Conservation (phyloP, 108 stramenopile genomes). For the Parietichytrium sp. region DNA sequence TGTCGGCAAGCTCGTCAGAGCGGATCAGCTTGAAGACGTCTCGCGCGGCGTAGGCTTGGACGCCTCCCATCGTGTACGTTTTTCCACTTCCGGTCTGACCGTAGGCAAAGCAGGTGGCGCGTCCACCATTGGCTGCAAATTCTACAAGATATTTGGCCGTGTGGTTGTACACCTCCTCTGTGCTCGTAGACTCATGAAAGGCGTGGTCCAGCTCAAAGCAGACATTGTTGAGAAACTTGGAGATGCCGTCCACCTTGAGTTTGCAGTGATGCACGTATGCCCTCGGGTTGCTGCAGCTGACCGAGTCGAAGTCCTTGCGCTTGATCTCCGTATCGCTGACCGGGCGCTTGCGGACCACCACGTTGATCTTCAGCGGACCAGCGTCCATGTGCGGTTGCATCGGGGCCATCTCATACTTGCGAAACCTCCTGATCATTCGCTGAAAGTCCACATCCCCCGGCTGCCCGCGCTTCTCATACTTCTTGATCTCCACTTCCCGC, state of each 20-base stretch:
- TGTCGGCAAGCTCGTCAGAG: conserved; percentile 55
- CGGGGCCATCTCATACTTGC: conserved; percentile 44
- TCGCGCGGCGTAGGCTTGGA: conserved; percentile 79
- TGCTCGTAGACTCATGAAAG: conserved; percentile 70
- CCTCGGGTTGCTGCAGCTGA: conserved; percentile 83
- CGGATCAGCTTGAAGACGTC: conserved; percentile 75
- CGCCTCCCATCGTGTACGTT: conserved; percentile 90
- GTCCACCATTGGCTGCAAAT: conserved; percentile 70
- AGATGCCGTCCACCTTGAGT: conserved; percentile 91
- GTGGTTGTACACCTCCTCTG: conserved; percentile 75
- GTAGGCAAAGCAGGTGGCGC: conserved; percentile 54
- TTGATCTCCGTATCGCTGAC: conserved; percentile 72
- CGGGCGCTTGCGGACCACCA: conserved; percentile 77
- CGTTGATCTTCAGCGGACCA: conserved; percentile 62
- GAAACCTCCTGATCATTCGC: conserved; percentile 75
- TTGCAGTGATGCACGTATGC: conserved; percentile 93
- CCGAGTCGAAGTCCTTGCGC: conserved; percentile 83
- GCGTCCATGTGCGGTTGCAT: conserved; percentile 25
- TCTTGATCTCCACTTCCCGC: conserved; percentile 73
- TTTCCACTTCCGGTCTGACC: conserved; percentile 81
- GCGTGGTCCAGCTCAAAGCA: conserved; percentile 91
- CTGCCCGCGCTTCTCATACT: conserved; percentile 80
- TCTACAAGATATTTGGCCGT: conserved; percentile 84
- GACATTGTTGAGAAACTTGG: conserved; percentile 91
- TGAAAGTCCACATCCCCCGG: conserved; percentile 98